phyloP scores from a whole-genome alignment of 2,329 filamentous ascomycete species.

The Talaromyces sp. region DNA sequence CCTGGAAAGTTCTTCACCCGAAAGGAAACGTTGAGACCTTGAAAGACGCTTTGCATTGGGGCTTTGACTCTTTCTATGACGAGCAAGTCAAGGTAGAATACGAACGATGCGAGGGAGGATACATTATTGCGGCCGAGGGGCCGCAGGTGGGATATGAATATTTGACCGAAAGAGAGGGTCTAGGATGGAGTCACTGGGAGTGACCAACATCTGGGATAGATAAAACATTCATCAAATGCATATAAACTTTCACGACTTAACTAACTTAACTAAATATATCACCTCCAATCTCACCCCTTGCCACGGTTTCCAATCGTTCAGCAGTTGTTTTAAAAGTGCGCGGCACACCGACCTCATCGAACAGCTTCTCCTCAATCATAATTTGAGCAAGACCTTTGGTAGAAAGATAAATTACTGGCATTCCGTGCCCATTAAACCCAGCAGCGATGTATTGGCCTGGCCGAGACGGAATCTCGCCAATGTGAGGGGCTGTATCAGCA shows the following conservation, averaged over 20 bases:
- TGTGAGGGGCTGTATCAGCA: slow-evolving; percentile 46
- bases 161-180: neutral
- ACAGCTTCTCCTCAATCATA: slow-evolving; percentile 33
- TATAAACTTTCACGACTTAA: too few species aligned
- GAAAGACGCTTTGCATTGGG: slow-evolving; percentile 23
- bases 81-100: slow-evolving; percentile 28
- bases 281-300: slow-evolving; percentile 7
- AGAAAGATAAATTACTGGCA: slow-evolving; percentile 58
- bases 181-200: neutral
- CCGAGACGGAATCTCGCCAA: slow-evolving; percentile 45
- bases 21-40: slow-evolving; percentile 23
- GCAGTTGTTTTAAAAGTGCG: slow-evolving; percentile 28
- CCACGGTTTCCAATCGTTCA: slow-evolving; percentile 13
- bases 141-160: slow-evolving; percentile 17
- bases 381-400: slow-evolving; percentile 55
- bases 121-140: slow-evolving; percentile 31
- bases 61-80: slow-evolving; percentile 29
- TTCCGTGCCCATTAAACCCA: slow-evolving; percentile 63
- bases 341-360: slow-evolving; percentile 26
- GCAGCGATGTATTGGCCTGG: slow-evolving; percentile 52
- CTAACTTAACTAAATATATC: slow-evolving; percentile 5
- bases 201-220: neutral
- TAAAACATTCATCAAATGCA: too few species aligned
- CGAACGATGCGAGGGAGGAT: slow-evolving; percentile 29
- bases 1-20: slow-evolving; percentile 32